These are phyloP conservation scores for Pleurotus giganteus DNA, from an alignment of 768 basidiomycete genomes.

Conservation along the genomic window DNA sequence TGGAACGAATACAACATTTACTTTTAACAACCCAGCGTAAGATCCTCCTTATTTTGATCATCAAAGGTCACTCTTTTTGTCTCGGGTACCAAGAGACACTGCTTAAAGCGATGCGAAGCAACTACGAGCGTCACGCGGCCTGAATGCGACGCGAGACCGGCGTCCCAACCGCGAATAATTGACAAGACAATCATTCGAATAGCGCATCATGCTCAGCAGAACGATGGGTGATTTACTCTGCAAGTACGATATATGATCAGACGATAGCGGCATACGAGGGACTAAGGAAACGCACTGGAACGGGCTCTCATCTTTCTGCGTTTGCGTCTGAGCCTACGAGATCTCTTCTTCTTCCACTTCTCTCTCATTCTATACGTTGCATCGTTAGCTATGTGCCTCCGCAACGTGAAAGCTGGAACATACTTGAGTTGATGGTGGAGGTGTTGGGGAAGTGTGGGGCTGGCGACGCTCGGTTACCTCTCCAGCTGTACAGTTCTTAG, in stretches of 20 bases:
- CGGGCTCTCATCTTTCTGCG: slow-evolving; percentile 61
- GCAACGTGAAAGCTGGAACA: slow-evolving; percentile 7
- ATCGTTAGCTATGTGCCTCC: not conserved
- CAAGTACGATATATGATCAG: not conserved
- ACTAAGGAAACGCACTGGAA: slow-evolving; percentile 2
- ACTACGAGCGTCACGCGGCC: not conserved
- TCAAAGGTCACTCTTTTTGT: not conserved
- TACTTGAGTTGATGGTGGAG: slow-evolving; percentile 31
- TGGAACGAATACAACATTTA: slow-evolving; percentile 3
- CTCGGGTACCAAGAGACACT: slow-evolving; percentile 1
- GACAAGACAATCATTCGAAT: slow-evolving; percentile 1
- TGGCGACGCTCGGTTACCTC: slow-evolving; percentile 10
- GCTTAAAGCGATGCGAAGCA: slow-evolving; percentile 8
- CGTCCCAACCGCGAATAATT: not conserved
- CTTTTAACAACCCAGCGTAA: slow-evolving; percentile 4
- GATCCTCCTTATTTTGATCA: slow-evolving; percentile 1
- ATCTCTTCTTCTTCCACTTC: slow-evolving; percentile 97
- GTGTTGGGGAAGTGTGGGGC: slow-evolving; percentile 11
- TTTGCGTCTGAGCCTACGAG: slow-evolving; percentile 89
- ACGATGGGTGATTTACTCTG: slow-evolving; percentile 8
- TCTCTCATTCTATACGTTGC: slow-evolving; percentile 71
- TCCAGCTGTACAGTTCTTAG: slow-evolving; percentile 45
- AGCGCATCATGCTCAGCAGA: slow-evolving; percentile 2
- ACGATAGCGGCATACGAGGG: not conserved
- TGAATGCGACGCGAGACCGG: not conserved